Percentiles rank a stretch among this genome's conserved stretches.
phyloP scores from a whole-genome alignment of 1,139 yeast species.

The Magnusiomyces ingens region DNA sequence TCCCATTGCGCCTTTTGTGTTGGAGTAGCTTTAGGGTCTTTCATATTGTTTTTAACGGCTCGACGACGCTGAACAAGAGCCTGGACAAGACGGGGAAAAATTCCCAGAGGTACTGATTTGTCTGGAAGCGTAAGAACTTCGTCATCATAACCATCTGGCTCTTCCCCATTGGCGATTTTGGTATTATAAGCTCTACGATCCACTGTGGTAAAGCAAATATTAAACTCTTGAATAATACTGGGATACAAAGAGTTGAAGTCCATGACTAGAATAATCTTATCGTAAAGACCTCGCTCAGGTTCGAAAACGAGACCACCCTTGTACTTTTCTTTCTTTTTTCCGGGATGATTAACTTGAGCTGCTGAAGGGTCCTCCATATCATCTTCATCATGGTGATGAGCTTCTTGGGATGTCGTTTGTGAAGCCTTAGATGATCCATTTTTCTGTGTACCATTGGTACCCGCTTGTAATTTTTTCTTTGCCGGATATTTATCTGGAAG shows the following conservation, averaged over 20 bases:
- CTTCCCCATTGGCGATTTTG: slow-evolving; percentile 22
- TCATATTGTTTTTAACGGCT: slow-evolving; percentile 82
- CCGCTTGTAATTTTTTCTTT: not conserved
- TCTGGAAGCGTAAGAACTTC: slow-evolving; percentile 72
- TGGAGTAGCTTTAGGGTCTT: slow-evolving; percentile 59
- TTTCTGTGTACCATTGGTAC: not conserved
- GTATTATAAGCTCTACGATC: slow-evolving; percentile 43
- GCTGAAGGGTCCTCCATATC: slow-evolving; percentile 28
- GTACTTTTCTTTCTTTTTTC: slow-evolving; percentile 69
- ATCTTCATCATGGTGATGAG: slow-evolving; percentile 25
- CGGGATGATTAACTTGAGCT: slow-evolving; percentile 8
- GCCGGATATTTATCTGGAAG: slow-evolving; percentile 68
- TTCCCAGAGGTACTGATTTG: slow-evolving; percentile 58
- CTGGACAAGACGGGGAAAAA: slow-evolving; percentile 75
- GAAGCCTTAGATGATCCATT: not conserved
- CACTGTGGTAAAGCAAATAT: slow-evolving; percentile 95
- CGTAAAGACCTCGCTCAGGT: slow-evolving; percentile 92
- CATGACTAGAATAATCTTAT: slow-evolving; percentile 86
- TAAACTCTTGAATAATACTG: slow-evolving; percentile 92
- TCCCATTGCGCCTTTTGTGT: slow-evolving; percentile 65
- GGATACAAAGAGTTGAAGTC: slow-evolving; percentile 98
- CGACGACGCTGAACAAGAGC: slow-evolving; percentile 86
- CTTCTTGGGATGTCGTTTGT: slow-evolving; percentile 8
- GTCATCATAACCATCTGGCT: slow-evolving; percentile 36
- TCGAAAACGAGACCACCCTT: slow-evolving; percentile 98